Base-by-base conservation (phyloP, 305 asterid genomes). In the Rubia peregrina region DNA sequence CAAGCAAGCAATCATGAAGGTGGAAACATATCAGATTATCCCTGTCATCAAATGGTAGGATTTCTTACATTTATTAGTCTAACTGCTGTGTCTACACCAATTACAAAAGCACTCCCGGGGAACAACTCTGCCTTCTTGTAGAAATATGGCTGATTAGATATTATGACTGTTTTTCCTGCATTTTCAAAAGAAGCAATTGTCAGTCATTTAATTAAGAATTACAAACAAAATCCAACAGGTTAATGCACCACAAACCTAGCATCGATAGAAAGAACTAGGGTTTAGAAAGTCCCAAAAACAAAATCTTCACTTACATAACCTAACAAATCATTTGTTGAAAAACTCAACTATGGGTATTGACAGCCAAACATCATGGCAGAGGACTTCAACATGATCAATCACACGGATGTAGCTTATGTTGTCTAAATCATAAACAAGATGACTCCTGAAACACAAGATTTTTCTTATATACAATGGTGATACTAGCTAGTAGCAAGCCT, bases 71-170 rank as follows among this genome's bases (percentile, higher is more conserved):
- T 83, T 53, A 90, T 76, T 68, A 93, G 95, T 81, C 98, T 86
- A 41, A 71, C 92, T 60, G 87, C 97, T 82, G 97, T 93, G 80
- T 90, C 98, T 5, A 79, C 96, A 65, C 96, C 96, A 71, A 90
- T 85, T 38, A 93, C 97, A 48, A 93, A 93, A 53, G 95, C 90
- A 66, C 98, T 90, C 22, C 97, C 98, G 61, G 97, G 97, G 73
- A 90, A 93, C 71, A 90, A 87, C 76, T 90, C 94, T 10, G 97
- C 91, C 85, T 93, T 90, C 90, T 86, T 89, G 92, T 88, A 90
- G 65, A 90, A 89, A 74, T 84, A 90, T 51, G 98, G 98, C 85
- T 93, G 98, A 83, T 90, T 93, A 69, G 98, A 93, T 44, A 93
- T 78, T 77, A 93, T 90, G 74, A 89, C 80, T 0, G 96, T 85